Conservation (phyloP, 2,329 filamentous ascomycete species). For the Aspergillus novoparasiticus region DNA sequence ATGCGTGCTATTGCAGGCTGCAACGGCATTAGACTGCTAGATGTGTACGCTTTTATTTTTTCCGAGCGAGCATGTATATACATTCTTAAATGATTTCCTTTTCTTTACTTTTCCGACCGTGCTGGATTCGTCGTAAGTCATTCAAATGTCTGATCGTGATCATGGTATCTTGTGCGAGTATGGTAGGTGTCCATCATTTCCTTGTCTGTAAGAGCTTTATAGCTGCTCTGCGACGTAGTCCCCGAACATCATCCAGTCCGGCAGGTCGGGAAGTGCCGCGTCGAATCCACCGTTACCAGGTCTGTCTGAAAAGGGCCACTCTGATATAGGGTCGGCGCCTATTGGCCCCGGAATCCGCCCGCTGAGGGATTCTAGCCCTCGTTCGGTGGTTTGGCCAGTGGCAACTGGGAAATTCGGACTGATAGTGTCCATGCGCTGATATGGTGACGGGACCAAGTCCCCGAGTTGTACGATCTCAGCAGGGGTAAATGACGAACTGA, state of each 20-base stretch:
- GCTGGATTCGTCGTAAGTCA: not conserved
- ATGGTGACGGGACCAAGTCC: not conserved
- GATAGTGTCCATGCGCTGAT: not conserved
- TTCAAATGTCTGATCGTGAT: not conserved
- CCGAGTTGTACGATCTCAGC: not conserved
- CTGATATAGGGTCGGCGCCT: slow-evolving; percentile 10
- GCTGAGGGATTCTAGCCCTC: not conserved
- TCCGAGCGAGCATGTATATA: not conserved
- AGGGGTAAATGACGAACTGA: slow-evolving; percentile 19
- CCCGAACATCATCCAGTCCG: slow-evolving; percentile 30
- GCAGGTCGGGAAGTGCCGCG: slow-evolving; percentile 22
- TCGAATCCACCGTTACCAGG: slow-evolving; percentile 11
- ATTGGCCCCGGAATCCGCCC: not conserved
- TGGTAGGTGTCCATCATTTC: not conserved
- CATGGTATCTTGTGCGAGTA: not conserved
- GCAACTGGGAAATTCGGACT: not conserved
- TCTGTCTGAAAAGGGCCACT: slow-evolving; percentile 22
- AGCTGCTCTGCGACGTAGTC: slow-evolving; percentile 26
- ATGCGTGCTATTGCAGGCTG: not conserved
- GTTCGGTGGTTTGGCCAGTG: not conserved
- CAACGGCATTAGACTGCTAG: not conserved
- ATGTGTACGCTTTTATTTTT: not conserved
- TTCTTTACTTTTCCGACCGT: not conserved
- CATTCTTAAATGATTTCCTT: not conserved
- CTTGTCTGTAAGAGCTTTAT: not conserved